Evolutionary conservation across 129 eudicot species (phyloP), one percentile per base, ranked within the genome.

Genomic region (Flaveria linearis): DNA sequence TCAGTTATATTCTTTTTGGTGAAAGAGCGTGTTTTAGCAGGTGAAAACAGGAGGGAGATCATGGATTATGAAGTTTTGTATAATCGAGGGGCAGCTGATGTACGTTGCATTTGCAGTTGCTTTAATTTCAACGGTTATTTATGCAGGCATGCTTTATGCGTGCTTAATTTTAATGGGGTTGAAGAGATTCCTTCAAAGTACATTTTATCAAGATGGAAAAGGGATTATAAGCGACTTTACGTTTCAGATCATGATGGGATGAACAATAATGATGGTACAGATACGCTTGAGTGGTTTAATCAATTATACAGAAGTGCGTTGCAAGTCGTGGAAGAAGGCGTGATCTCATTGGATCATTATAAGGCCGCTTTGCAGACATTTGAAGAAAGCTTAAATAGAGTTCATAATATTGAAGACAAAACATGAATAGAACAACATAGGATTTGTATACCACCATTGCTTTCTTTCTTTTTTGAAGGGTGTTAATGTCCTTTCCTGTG

Each of bases 321-420:
- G 88, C 96, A 90, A 79, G 96, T 90, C 73, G 90, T 92, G 83
- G 94, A 92, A 75, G 98, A 92, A 72, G 98, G 96, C 33, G 89
- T 85, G 74, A 85, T 88, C 69, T 90, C 98, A 2, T 5, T 86
- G 10, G 92, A 90, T 71, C 98, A 90, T 81, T 92, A 88, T 75
- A 88, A 86, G 83, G 89, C 69, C 75, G 96, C 96, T 7, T 53
- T 92, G 86, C 78, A 89, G 73, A 84, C 89, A 15, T 80, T 90
- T 62, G 92, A 85, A 60, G 98, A 90, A 82, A 88, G 92, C n/a
- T 66, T 92, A 74, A 79, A 76, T 49, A 88, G 92, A 88, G 95
- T 86, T 80, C 94, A 88, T 68, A 76, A 75, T 74, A 72, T 80
- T 69, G 91, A 89, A 86, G 87, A 62, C 67, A 71, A 77, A 83